These are phyloP conservation scores for Fusarium sp. DNA, from an alignment of 2,329 filamentous ascomycete species.

Conservation along the genomic window DNA sequence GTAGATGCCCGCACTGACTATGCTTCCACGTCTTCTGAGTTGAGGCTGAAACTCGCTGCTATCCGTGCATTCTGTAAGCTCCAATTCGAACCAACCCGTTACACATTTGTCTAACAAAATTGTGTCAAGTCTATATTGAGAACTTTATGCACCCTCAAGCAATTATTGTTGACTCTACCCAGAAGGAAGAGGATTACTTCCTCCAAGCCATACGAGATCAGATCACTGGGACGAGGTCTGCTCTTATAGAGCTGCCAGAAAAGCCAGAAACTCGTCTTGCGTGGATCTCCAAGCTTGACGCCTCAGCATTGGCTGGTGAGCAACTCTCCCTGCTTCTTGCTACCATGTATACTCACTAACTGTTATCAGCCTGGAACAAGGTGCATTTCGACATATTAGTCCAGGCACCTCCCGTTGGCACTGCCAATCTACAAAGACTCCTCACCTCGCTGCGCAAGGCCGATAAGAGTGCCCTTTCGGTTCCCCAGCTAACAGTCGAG, in stretches of 20 bases:
- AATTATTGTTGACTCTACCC: conserved; percentile 75
- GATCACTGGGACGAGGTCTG: conserved; percentile 60
- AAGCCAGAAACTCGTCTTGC: conserved; percentile 70
- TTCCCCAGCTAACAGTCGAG: conserved; percentile 85
- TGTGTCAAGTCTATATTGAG: conserved; percentile 69
- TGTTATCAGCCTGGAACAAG: conserved; percentile 75
- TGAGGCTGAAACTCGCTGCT: conserved; percentile 73
- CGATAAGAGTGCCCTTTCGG: conserved; percentile 76
- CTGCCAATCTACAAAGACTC: conserved; percentile 79
- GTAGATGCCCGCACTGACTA: conserved; percentile 82
- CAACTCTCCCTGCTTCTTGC: conserved; percentile 21
- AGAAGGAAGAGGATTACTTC: conserved; percentile 76
- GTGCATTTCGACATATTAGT: conserved; percentile 84
- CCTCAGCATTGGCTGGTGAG: conserved; percentile 72
- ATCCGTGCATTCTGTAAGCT: conserved; percentile 70
- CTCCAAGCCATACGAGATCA: conserved; percentile 67
- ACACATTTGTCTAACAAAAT: conserved; percentile 10
- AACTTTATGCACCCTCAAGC: conserved; percentile 81
- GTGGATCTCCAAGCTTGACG: conserved; percentile 85
- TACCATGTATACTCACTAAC: conserved; percentile 26
- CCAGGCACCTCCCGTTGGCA: conserved; percentile 75
- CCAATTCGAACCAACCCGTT: conserved; percentile 1
- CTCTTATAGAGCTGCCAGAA: conserved; percentile 80
- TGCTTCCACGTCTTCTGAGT: conserved; percentile 73
- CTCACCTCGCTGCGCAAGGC: conserved; percentile 79